A percentile compares a stretch with the other conserved stretches of the same genome.
Evolutionary conservation across 495 filamentous ascomycete species (phyloP).

Genomic region (Trichoderma orchidacearum): DNA sequence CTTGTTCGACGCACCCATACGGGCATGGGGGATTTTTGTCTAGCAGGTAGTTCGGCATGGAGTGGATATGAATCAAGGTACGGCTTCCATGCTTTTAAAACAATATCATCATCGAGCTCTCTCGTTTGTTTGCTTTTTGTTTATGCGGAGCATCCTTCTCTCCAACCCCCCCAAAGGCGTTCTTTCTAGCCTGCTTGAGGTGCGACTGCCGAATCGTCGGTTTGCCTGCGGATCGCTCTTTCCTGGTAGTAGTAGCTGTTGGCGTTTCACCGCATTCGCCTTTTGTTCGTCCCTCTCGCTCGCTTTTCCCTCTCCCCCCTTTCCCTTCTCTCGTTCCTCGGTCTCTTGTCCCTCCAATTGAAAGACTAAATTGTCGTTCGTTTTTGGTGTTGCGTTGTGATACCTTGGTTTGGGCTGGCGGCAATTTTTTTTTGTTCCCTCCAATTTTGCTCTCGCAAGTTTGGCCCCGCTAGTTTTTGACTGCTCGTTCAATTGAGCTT

Average conservation of each 20-base stretch:
- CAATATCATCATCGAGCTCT: not conserved
- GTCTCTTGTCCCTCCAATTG: not conserved
- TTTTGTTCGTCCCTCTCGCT: not conserved
- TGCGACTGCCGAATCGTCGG: not conserved
- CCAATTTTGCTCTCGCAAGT: not conserved
- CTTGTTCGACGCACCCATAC: too few species aligned
- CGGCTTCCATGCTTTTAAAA: not conserved
- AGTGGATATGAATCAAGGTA: not conserved
- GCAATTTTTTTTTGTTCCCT: not conserved
- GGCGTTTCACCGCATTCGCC: not conserved
- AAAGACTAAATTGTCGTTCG: not conserved
- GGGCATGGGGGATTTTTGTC: too few species aligned
- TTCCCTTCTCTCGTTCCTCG: not conserved
- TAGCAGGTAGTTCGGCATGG: not conserved
- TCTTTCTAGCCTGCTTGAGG: not conserved
- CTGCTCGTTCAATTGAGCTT: not conserved
- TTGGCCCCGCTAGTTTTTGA: not conserved
- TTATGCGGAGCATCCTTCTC: not conserved
- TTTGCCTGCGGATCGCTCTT: not conserved
- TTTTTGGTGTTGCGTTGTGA: not conserved
- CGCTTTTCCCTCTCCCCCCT: not conserved
- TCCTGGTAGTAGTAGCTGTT: not conserved
- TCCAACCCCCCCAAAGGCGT: not conserved
- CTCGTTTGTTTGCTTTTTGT: not conserved
- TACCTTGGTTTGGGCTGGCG: too few species aligned